A percentile compares a stretch with the other conserved stretches of the same genome.
Conservation (phyloP, 169 alveolate genomes). For the Plasmodium fragile region DNA sequence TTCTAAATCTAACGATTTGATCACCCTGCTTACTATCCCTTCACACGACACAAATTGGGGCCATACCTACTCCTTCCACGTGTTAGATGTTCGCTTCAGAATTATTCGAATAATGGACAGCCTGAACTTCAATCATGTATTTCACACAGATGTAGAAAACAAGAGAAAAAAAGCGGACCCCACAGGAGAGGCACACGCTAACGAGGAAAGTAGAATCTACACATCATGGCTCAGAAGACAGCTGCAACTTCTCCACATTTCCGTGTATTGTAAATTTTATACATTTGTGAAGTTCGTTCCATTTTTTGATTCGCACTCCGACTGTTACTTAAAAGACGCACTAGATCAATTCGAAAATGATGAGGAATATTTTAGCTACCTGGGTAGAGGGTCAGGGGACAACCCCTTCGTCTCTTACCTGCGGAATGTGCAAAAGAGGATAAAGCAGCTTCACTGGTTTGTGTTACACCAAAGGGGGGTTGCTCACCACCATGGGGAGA, state of each 20-base stretch:
- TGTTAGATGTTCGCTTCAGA: slow-evolving; percentile 64
- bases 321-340: not conserved
- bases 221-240: slow-evolving; percentile 52
- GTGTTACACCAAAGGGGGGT: slow-evolving; percentile 4
- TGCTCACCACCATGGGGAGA: not conserved
- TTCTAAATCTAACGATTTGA: slow-evolving; percentile 43
- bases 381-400: slow-evolving; percentile 15
- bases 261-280: slow-evolving; percentile 45
- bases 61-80: slow-evolving; percentile 53
- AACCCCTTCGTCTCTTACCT: slow-evolving; percentile 34
- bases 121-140: slow-evolving; percentile 14
- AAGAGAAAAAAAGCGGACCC: not conserved
- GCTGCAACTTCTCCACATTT: slow-evolving; percentile 48
- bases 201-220: slow-evolving; percentile 8
- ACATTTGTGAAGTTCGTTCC: slow-evolving; percentile 67
- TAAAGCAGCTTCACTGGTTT: slow-evolving; percentile 1
- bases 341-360: slow-evolving; percentile 1
- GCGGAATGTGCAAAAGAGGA: slow-evolving; percentile 25
- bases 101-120: slow-evolving; percentile 46
- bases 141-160: not conserved
- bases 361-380: slow-evolving; percentile 44
- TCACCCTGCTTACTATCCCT: slow-evolving; percentile 62
- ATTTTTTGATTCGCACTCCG: not conserved
- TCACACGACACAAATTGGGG: slow-evolving; percentile 62
- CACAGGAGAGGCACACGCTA: not conserved